Conservation (phyloP, 2,329 filamentous ascomycete genomes). For the Microdochium trichocladiopsis region DNA sequence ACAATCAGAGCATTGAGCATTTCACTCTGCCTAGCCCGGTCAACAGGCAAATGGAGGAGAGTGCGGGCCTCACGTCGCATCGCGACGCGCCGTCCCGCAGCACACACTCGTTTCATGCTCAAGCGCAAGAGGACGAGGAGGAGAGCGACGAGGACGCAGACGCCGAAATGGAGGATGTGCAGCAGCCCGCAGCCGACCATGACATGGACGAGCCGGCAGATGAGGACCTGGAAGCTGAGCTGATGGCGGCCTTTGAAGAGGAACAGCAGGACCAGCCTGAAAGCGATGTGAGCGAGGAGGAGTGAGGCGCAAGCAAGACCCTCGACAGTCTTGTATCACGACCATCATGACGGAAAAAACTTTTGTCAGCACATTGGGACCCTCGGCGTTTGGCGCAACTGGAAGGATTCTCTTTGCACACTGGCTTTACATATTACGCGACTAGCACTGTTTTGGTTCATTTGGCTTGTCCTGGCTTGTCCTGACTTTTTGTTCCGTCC, state of each 20-base stretch:
- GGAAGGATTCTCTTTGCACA: too few species aligned
- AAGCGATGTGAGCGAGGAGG: slow-evolving; percentile 24
- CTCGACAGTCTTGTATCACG: not conserved
- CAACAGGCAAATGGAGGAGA: slow-evolving; percentile 25
- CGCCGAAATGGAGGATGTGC: slow-evolving; percentile 23
- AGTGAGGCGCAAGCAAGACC: slow-evolving; percentile 8
- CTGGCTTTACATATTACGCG: too few species aligned
- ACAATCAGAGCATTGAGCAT: slow-evolving; percentile 25
- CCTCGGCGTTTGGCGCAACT: too few species aligned
- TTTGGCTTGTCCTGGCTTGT: too few species aligned
- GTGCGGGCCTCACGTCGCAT: slow-evolving; percentile 13
- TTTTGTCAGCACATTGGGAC: not conserved
- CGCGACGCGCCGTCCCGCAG: slow-evolving; percentile 1
- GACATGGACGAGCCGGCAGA: slow-evolving; percentile 12
- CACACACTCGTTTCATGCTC: slow-evolving; percentile 9
- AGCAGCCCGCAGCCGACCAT: slow-evolving; percentile 8
- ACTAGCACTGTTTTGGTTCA: too few species aligned
- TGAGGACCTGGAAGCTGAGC: slow-evolving; percentile 15
- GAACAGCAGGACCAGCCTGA: slow-evolving; percentile 10
- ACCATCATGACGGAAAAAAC: not conserved
- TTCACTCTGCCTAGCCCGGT: slow-evolving; percentile 49
- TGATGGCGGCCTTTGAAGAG: slow-evolving; percentile 16
- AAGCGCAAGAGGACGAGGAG: slow-evolving; percentile 17
- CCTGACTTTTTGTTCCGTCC: too few species aligned
- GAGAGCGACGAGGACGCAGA: slow-evolving; percentile 28